Conservation (phyloP, 257 asterid species). For the Solanum gandarillasii region DNA sequence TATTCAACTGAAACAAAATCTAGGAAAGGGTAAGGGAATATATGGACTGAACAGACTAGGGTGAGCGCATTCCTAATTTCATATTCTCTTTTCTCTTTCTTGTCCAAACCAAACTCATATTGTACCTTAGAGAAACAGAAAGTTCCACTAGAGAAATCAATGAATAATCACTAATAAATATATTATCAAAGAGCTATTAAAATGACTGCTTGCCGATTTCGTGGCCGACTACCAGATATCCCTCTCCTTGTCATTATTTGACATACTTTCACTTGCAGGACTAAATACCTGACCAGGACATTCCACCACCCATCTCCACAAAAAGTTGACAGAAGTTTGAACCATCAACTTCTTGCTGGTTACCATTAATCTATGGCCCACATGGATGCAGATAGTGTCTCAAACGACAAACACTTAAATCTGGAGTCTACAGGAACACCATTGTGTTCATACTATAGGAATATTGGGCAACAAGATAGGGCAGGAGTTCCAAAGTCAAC, state of each 20-base stretch:
- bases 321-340: not conserved
- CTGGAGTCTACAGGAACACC: not conserved
- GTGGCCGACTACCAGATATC: not conserved
- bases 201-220: not conserved
- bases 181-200: not conserved
- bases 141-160: not conserved
- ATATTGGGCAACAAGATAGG: not conserved
- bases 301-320: not conserved
- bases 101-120: not conserved
- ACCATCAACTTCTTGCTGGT: not conserved
- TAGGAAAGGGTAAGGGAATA: not conserved
- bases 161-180: not conserved
- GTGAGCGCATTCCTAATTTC: not conserved
- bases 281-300: not conserved
- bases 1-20: not conserved
- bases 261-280: not conserved
- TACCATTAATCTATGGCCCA: not conserved
- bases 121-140: not conserved
- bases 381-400: not conserved
- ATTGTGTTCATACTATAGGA: not conserved
- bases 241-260: not conserved
- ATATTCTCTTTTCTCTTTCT: not conserved
- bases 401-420: not conserved
- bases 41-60: not conserved
- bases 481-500: not conserved